Evolutionary conservation across 1,139 yeast genomes (phyloP).

Genomic region (Zygoascus meyerae): DNA sequence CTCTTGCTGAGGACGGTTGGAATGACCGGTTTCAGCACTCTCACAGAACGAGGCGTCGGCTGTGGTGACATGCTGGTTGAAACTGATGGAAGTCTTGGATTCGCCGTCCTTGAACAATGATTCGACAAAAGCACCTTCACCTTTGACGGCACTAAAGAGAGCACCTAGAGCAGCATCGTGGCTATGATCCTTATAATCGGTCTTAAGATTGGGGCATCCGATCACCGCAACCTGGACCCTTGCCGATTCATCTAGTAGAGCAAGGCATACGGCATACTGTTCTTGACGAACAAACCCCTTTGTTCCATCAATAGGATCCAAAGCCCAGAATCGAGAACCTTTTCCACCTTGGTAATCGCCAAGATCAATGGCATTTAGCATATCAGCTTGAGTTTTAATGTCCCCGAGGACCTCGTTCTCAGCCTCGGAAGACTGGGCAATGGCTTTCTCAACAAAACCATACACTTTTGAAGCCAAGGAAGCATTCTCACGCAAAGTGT

Average conservation of each 20-base stretch:
- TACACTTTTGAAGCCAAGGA: slow-evolving; percentile 41
- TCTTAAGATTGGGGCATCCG: slow-evolving; percentile 82
- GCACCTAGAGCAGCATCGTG: slow-evolving; percentile 44
- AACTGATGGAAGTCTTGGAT: slow-evolving; percentile 23
- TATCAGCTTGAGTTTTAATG: slow-evolving; percentile 42
- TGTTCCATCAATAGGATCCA: slow-evolving; percentile 98
- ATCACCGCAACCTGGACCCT: slow-evolving; percentile 82
- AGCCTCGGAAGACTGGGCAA: slow-evolving; percentile 28
- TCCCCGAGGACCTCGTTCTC: slow-evolving; percentile 26
- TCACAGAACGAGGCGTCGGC: slow-evolving; percentile 68
- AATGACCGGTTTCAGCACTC: slow-evolving; percentile 95
- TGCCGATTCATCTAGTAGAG: slow-evolving; percentile 72
- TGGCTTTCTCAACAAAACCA: slow-evolving; percentile 28
- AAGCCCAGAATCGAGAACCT: slow-evolving; percentile 86
- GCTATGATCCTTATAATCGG: slow-evolving; percentile 26
- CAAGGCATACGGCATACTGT: slow-evolving; percentile 94
- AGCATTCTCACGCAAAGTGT: slow-evolving; percentile 47
- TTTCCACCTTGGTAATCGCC: slow-evolving; percentile 77
- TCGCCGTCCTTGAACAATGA: slow-evolving; percentile 2
- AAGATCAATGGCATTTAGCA: slow-evolving; percentile 63
- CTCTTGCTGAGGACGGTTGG: slow-evolving; percentile 85
- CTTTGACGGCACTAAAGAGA: slow-evolving; percentile 68
- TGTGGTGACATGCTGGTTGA: slow-evolving; percentile 31
- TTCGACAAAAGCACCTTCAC: slow-evolving; percentile 43
- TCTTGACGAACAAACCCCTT: slow-evolving; percentile 86